Percentiles rank a stretch among this genome's conserved stretches.
phyloP scores from a whole-genome alignment of 1,139 yeast species.

The Sugiyamaella japonica region DNA sequence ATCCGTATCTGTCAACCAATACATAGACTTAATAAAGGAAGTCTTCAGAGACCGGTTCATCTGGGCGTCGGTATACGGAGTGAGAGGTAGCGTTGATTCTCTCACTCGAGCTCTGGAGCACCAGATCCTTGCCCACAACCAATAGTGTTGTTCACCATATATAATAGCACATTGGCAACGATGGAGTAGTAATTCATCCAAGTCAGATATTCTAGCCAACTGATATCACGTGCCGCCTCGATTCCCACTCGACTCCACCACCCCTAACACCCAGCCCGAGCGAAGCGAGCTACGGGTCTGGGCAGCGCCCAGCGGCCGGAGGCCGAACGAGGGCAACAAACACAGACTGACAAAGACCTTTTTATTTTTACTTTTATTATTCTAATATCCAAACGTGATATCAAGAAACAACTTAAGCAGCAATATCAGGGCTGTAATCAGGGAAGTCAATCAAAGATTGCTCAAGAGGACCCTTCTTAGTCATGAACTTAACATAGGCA shows the following conservation, averaged over 20 bases:
- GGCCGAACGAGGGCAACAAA: not conserved
- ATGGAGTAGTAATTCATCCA: not conserved
- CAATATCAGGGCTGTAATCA: slow-evolving; percentile 50
- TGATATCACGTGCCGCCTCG: too few species aligned
- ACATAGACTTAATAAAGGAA: slow-evolving; percentile 25
- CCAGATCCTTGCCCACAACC: not conserved
- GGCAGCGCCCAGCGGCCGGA: slow-evolving; percentile 4
- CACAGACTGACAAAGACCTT: not conserved
- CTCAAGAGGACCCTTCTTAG: slow-evolving; percentile 94
- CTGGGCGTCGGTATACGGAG: slow-evolving; percentile 1
- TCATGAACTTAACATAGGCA: slow-evolving; percentile 98
- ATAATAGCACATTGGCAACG: too few species aligned
- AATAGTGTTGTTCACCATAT: not conserved
- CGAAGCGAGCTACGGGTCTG: slow-evolving; percentile 1
- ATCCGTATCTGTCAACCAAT: slow-evolving; percentile 36
- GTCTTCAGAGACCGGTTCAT: slow-evolving; percentile 30
- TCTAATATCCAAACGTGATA: not conserved
- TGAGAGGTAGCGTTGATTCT: slow-evolving; percentile 1
- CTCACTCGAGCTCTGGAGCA: not conserved
- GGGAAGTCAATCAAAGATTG: slow-evolving; percentile 95
- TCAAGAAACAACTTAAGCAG: slow-evolving; percentile 13
- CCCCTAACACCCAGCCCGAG: not conserved
- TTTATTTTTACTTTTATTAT: not conserved
- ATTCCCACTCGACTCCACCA: too few species aligned
- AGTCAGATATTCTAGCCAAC: not conserved